Evolutionary conservation across 306 rosid genomes (phyloP).

Genomic region (Fagus sylvatica): DNA sequence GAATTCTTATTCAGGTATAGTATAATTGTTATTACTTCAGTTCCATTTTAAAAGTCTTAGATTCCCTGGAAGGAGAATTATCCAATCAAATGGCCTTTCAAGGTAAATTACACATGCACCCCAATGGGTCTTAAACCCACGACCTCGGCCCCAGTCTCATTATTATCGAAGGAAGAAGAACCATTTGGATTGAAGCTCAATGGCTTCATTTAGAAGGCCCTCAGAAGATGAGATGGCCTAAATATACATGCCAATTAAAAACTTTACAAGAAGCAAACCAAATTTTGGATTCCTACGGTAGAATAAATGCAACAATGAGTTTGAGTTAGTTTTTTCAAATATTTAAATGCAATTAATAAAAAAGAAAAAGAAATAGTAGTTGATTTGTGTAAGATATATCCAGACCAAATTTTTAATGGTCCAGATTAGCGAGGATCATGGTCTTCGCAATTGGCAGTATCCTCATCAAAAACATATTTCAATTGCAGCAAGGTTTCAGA

Average conservation of each 20-base stretch:
- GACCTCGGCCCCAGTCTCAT: no score
- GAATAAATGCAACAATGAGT: conserved; percentile 1
- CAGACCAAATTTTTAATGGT: not conserved
- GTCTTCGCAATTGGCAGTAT: not conserved
- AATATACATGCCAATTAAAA: not conserved
- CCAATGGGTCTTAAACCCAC: no score
- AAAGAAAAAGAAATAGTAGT: not conserved
- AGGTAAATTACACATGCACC: no score
- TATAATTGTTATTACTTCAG: not conserved
- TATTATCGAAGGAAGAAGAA: no score
- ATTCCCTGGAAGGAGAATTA: not conserved
- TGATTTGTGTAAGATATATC: not conserved
- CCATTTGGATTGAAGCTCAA: no score
- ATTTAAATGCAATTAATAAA: not conserved
- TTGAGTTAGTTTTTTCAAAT: not conserved
- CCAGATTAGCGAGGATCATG: not conserved
- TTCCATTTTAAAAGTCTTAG: not conserved
- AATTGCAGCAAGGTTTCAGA: not conserved
- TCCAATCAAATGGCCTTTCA: not conserved
- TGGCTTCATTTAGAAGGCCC: not conserved
- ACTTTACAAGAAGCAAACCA: not conserved
- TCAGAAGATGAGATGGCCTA: not conserved
- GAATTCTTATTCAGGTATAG: not conserved
- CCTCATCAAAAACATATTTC: not conserved
- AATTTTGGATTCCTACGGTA: not conserved